Evolutionary conservation across 768 basidiomycete genomes (phyloP), one percentile per base, ranked within the genome.

Genomic region (Dacryopinax primogenitus): DNA sequence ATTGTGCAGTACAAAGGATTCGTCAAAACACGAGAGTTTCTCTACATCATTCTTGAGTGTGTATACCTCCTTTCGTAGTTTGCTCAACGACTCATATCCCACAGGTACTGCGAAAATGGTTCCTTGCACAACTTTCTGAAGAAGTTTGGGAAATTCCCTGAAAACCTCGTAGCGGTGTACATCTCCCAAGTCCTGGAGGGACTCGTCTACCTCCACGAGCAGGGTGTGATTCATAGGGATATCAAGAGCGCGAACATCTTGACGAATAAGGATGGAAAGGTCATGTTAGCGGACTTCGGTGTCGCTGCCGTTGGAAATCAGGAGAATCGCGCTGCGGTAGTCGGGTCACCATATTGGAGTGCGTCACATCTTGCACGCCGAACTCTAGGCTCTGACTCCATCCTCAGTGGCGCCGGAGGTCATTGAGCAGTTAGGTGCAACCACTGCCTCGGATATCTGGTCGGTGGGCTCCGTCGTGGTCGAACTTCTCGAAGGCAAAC

Each of bases 1-100:
- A 98, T 99, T 73, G 96, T 98, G 73, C 95, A 99, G 77, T 99
- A 99, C 79, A 94, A 95, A 72, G 96, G 96, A 13, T 98, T 95
- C 71, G 91, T 92, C 73, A 92, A 93, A 77, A 94, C 92, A 63
- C 84, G 86, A 64, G 91, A 96, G 71, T 92, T 86, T 74, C 80
- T 99, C 66, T 95, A 95, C 75, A 99, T 99, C 76, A 92, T 99
- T 70, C 82, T 99, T 58, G 96, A 97, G 87, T 92, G 72, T 63
- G 86, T 77, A 44, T 41, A 35, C 2, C 37, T 23, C 23, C 32
- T n/a, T 51, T 28, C 16, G 18, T 47, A 1, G 21, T 30, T 3
- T 35, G 45, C 63, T 28, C 44, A 64, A 26, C 11, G 21, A n/a
- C n/a, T n/a, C n/a, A n/a, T n/a, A 33, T 47, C 34, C 23, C 63